phyloP scores from a whole-genome alignment of 208 protist species.

The Acanthamoeba sp. region DNA sequence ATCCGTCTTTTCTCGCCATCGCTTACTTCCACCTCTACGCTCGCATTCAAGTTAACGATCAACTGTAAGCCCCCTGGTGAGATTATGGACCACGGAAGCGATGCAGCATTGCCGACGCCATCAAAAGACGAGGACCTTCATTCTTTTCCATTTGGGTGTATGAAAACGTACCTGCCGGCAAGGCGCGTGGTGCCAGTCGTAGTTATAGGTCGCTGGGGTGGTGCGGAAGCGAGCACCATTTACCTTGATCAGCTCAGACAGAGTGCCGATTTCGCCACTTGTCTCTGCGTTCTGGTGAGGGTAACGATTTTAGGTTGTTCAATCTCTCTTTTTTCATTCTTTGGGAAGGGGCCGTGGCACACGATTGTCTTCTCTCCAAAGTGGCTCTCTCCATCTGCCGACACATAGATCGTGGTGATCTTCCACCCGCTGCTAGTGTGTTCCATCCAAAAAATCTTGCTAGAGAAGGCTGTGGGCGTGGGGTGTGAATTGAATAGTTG shows the following conservation, averaged over 20 bases:
- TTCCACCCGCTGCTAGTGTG: background rate
- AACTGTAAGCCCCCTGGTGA: too few relatives aligned
- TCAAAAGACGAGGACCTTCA: too few relatives aligned
- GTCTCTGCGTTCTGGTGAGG: background rate
- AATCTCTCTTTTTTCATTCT: background rate
- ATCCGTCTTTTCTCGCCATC: background rate
- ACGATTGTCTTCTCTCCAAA: conserved; percentile 17
- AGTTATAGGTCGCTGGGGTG: conserved; percentile 28
- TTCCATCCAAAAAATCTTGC: background rate
- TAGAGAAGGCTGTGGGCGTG: too few relatives aligned
- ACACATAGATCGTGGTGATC: conserved; percentile 32
- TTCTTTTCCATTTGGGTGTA: too few relatives aligned
- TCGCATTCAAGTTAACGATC: conserved; percentile 25
- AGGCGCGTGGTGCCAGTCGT: conserved; percentile 16
- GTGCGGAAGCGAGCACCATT: conserved; percentile 19
- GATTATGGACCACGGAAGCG: too few relatives aligned
- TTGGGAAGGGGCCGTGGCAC: background rate
- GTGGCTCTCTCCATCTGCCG: conserved; percentile 16
- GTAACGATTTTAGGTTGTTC: background rate
- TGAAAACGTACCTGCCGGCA: conserved; percentile 10
- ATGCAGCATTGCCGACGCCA: too few relatives aligned
- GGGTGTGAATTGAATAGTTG: too few relatives aligned
- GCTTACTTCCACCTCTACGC: conserved; percentile 12
- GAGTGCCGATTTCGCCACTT: background rate
- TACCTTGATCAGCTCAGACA: background rate